Percentiles rank a stretch among this genome's conserved stretches.
These are phyloP conservation scores for Scopulariopsis brevicaulis DNA, from an alignment of 2,329 filamentous ascomycete species.

Conservation along the genomic window DNA sequence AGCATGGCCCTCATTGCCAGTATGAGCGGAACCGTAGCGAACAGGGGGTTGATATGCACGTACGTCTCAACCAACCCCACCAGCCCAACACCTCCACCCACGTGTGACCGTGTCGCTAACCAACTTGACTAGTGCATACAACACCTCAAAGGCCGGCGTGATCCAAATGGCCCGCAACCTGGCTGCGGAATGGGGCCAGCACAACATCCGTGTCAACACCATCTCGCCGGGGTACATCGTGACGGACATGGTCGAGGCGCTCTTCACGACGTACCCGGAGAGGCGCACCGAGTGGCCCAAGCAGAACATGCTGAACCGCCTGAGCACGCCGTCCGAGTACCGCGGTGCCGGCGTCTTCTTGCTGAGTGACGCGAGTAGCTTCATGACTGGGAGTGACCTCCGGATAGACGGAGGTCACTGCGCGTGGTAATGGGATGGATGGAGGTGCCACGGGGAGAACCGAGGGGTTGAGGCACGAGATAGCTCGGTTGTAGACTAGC, in stretches of 20 bases:
- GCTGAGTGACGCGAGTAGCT: slow-evolving; percentile 58
- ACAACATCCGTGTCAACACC: slow-evolving; percentile 71
- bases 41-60: slow-evolving; percentile 47
- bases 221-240: slow-evolving; percentile 72
- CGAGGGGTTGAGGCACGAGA: not conserved
- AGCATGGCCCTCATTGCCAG: slow-evolving; percentile 59
- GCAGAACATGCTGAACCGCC: slow-evolving; percentile 71
- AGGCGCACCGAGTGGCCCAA: slow-evolving; percentile 58
- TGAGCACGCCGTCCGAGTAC: slow-evolving; percentile 59
- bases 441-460: not conserved
- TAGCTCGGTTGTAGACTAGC: not conserved
- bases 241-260: slow-evolving; percentile 70
- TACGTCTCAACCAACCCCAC: slow-evolving; percentile 24
- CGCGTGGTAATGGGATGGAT: not conserved
- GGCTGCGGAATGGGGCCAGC: slow-evolving; percentile 59
- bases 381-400: slow-evolving; percentile 70
- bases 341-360: slow-evolving; percentile 65
- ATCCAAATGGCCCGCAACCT: slow-evolving; percentile 61
- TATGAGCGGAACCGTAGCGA: slow-evolving; percentile 58
- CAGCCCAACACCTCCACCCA: not conserved
- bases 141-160: slow-evolving; percentile 65
- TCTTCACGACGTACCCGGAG: slow-evolving; percentile 69
- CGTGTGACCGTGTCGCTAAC: not conserved
- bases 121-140: slow-evolving; percentile 47
- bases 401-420: slow-evolving; percentile 57